These are phyloP conservation scores for Dictyostelium brefeldianum DNA, from an alignment of 78 protist species.

Conservation along the genomic window DNA sequence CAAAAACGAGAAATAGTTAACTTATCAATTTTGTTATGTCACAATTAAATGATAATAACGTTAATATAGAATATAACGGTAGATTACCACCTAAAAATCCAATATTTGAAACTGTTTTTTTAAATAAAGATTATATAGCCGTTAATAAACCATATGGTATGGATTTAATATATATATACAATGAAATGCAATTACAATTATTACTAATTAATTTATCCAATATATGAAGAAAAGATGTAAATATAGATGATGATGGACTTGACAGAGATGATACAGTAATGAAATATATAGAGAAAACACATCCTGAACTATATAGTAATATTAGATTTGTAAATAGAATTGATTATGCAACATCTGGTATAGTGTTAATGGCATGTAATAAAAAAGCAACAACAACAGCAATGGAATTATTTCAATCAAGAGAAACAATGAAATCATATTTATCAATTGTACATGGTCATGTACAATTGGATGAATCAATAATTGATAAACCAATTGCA, in stretches of 20 bases:
- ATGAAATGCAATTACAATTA: no score
- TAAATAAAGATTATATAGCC: neutral
- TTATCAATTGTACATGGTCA: conserved; percentile 59
- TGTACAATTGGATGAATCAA: neutral
- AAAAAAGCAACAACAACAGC: conserved; percentile 23
- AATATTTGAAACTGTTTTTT: conserved; percentile 19
- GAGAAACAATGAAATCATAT: conserved; percentile 39
- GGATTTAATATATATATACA: neutral
- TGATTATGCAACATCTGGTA: conserved; percentile 67
- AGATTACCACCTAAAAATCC: conserved; percentile 46
- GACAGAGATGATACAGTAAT: conserved; percentile 26
- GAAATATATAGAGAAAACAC: conserved; percentile 10
- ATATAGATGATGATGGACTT: conserved; percentile 51
- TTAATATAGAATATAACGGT: conserved; percentile 6
- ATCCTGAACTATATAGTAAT: conserved; percentile 12
- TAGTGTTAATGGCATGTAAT: conserved; percentile 15
- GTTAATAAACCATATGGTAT: conserved; percentile 73
- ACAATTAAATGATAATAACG: neutral
- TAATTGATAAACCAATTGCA: conserved; percentile 49
- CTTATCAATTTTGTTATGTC: neutral
- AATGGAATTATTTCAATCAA: conserved; percentile 13
- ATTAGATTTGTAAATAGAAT: conserved; percentile 64
- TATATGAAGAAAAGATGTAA: conserved; percentile 28
- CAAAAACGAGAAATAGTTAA: neutral
- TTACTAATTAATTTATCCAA: neutral